A percentile compares a stretch with the other conserved stretches of the same genome.
Evolutionary conservation across 78 protist species (phyloP).

Genomic region (Isochrysis galbana): DNA sequence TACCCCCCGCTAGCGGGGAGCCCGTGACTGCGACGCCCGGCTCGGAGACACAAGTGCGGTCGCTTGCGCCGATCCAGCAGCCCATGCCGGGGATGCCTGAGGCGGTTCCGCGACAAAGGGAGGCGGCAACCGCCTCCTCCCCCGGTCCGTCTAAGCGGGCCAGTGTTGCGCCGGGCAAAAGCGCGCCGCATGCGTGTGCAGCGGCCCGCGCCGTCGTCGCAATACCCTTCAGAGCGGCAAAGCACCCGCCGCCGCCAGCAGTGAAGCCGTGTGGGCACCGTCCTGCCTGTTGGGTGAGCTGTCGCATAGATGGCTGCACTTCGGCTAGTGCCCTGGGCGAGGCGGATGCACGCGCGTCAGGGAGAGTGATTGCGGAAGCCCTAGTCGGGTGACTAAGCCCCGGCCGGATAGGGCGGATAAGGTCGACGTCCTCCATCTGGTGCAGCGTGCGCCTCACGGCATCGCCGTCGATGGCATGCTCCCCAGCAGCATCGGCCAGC

Average conservation of each 20-base stretch:
- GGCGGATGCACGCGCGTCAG: no score
- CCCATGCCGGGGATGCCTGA: background rate
- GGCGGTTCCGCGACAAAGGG: background rate
- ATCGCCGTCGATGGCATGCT: no score
- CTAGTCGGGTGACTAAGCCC: no score
- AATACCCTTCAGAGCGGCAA: background rate
- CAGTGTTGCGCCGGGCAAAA: background rate
- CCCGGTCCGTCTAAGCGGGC: background rate
- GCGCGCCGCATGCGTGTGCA: background rate
- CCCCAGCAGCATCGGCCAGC: background rate
- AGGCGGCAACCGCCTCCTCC: background rate
- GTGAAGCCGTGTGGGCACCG: no score
- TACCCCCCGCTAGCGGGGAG: background rate
- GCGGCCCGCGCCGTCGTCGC: background rate
- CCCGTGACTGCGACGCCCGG: background rate
- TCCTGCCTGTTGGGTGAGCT: no score
- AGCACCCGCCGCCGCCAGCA: background rate
- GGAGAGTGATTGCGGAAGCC: no score
- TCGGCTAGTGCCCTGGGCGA: no score
- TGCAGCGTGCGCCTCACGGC: no score
- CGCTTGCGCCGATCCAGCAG: constrained; percentile 11
- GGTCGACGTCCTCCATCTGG: no score
- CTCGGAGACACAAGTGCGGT: background rate
- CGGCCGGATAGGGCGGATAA: no score
- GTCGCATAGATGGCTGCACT: no score